phyloP scores from a whole-genome alignment of 1,284 basidiomycete species.

The Pterulicium gracile region DNA sequence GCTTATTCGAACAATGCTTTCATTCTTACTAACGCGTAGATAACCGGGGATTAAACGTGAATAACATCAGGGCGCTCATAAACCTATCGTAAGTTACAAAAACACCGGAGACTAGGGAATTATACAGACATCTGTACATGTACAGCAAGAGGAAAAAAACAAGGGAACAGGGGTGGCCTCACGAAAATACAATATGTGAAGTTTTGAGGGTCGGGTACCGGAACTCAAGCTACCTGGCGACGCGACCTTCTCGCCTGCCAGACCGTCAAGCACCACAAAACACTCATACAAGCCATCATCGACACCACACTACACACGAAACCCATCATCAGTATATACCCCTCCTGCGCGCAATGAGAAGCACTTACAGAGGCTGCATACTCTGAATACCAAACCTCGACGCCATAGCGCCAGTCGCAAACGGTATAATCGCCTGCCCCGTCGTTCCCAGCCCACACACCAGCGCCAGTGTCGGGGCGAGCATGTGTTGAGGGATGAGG shows the following conservation, averaged over 20 bases:
- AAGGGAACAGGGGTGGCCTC: too few species aligned
- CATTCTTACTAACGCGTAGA: too few species aligned
- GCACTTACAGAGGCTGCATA: conserved; percentile 46
- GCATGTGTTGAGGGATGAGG: conserved; percentile 50
- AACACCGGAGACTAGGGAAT: too few species aligned
- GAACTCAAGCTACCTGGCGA: too few species aligned
- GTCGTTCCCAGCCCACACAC: conserved; percentile 56
- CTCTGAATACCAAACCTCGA: conserved; percentile 42
- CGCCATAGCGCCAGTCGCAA: conserved; percentile 48
- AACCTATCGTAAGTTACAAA: too few species aligned
- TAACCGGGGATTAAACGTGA: too few species aligned
- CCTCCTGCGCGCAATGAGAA: not conserved
- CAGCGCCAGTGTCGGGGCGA: conserved; percentile 59
- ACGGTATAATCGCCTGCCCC: conserved; percentile 57
- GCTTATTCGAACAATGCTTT: too few species aligned
- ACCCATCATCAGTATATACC: not conserved
- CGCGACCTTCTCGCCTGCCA: not conserved
- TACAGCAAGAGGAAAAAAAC: too few species aligned
- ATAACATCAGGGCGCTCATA: too few species aligned
- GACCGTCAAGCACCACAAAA: conserved; percentile 18
- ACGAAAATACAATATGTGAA: too few species aligned
- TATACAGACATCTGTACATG: too few species aligned
- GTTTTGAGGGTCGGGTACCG: too few species aligned
- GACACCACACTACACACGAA: conserved; percentile 19
- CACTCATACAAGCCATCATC: conserved; percentile 27